phyloP scores from a whole-genome alignment of 768 basidiomycete species.

The Macrolepiota dolichaula region DNA sequence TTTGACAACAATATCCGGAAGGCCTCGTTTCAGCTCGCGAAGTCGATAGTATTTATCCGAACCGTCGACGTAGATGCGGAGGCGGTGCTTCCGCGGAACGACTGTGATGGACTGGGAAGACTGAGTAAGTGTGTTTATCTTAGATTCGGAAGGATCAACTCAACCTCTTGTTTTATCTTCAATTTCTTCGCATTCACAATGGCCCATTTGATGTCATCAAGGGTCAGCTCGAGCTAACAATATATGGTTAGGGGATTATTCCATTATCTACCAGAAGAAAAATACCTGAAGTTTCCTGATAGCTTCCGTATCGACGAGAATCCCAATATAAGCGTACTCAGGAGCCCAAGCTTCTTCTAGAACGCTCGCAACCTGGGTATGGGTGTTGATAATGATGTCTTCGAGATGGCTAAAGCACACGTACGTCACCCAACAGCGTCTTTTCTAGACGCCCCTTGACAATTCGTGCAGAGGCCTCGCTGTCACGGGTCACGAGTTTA shows the following conservation, averaged over 20 bases:
- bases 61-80: conserved; percentile 78
- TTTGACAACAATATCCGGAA: conserved; percentile 87
- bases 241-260: neutral
- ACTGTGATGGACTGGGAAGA: conserved; percentile 64
- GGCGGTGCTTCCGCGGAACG: conserved; percentile 67
- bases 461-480: conserved; percentile 93
- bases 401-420: conserved; percentile 24
- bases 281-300: conserved; percentile 84
- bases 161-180: conserved; percentile 86
- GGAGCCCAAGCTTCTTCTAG: conserved; percentile 96
- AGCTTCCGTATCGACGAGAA: conserved; percentile 87
- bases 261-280: neutral
- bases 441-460: conserved; percentile 97
- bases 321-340: conserved; percentile 88
- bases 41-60: conserved; percentile 80
- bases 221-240: conserved; percentile 79
- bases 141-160: neutral
- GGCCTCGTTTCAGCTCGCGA: conserved; percentile 79
- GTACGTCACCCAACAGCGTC: conserved; percentile 89
- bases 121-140: neutral
- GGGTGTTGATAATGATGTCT: neutral
- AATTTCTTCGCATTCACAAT: conserved; percentile 85
- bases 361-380: conserved; percentile 74
- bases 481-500: conserved; percentile 79
- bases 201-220: conserved; percentile 92